Evolutionary conservation across 148 eudicot genomes (phyloP).

Genomic region (Camellia sinensis): DNA sequence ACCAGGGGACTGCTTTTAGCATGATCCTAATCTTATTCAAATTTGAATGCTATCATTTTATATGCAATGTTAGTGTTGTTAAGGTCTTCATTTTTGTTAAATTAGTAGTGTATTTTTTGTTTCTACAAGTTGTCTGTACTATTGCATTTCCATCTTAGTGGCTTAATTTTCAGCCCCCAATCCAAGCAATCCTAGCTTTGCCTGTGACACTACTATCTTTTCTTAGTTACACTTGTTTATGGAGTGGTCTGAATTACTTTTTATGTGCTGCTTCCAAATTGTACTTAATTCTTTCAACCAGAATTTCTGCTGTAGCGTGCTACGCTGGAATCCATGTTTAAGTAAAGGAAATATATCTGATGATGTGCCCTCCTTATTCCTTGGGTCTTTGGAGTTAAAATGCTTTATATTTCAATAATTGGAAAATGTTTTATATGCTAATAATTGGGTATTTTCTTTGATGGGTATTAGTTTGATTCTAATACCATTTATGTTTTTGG

Average conservation of each 20-base stretch:
- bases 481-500: background rate
- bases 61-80: background rate
- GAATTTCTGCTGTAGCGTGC: background rate
- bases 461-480: background rate
- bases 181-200: background rate
- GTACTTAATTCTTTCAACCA: background rate
- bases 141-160: background rate
- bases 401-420: background rate
- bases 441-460: background rate
- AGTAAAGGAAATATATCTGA: background rate
- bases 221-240: background rate
- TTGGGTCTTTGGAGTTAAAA: background rate
- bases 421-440: background rate
- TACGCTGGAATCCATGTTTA: background rate
- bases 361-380: background rate
- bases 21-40: no score
- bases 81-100: background rate
- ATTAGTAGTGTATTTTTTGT: background rate
- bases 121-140: background rate
- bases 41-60: background rate
- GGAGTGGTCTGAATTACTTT: background rate
- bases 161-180: background rate
- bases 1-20: no score
- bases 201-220: background rate
- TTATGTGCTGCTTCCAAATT: slow-evolving; percentile 2